phyloP scores from a whole-genome alignment of 805 yeast species.

The Starmerella ratchasimensis region DNA sequence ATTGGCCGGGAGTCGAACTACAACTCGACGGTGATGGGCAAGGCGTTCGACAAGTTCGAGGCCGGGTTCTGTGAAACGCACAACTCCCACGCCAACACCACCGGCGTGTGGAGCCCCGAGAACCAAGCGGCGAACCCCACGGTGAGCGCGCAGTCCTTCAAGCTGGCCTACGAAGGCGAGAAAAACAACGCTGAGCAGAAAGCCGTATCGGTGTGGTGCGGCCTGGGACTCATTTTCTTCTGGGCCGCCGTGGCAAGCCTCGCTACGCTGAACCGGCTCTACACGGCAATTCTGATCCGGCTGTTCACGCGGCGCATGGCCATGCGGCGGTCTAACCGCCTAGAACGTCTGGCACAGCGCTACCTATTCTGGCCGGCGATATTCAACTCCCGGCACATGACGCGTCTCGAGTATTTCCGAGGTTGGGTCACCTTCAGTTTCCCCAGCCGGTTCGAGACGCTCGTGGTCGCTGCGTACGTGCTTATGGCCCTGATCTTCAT shows the following conservation, averaged over 20 bases:
- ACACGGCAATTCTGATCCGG: conserved; percentile 3
- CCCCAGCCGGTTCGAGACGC: conserved; percentile 41
- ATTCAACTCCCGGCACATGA: conserved; percentile 25
- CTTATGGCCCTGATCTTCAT: conserved; percentile 26
- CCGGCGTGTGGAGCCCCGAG: conserved; percentile 13
- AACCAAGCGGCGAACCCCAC: conserved; percentile 3
- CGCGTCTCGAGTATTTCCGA: conserved; percentile 13
- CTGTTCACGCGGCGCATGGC: conserved; percentile 18
- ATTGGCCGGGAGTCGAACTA: conserved; percentile 19
- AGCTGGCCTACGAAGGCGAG: conserved; percentile 17
- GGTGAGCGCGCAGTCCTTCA: conserved; percentile 10
- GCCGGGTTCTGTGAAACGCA: conserved; percentile 20
- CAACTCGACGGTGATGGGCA: conserved; percentile 19
- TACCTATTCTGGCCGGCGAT: conserved; percentile 29
- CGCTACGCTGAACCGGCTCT: conserved; percentile 1
- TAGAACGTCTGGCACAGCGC: conserved; percentile 18
- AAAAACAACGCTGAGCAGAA: conserved; percentile 20
- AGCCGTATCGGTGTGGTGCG: conserved; percentile 24
- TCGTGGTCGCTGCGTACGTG: conserved; percentile 32
- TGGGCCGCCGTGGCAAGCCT: conserved; percentile 22
- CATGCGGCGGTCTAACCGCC: conserved; percentile 18
- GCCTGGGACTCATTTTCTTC: conserved; percentile 23
- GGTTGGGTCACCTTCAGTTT: conserved; percentile 24
- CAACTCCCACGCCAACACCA: conserved; percentile 6
- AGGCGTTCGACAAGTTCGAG: conserved; percentile 25